A percentile compares a stretch with the other conserved stretches of the same genome.
phyloP scores from a whole-genome alignment of 2,329 filamentous ascomycete species.

The Neonectria faginata region DNA sequence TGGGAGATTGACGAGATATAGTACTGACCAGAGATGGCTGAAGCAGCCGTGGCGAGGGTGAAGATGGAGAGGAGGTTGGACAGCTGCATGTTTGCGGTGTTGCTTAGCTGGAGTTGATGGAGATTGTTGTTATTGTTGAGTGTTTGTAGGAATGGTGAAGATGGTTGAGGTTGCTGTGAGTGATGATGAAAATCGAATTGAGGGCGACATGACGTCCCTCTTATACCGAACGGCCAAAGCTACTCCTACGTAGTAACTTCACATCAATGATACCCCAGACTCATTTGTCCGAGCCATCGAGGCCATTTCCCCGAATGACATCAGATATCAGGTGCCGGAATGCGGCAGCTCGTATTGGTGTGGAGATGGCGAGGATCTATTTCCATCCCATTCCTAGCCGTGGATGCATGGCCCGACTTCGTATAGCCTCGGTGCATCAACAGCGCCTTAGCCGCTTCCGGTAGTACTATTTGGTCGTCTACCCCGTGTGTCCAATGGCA shows the following conservation, averaged over 20 bases:
- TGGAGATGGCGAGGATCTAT: neutral
- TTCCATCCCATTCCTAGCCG: neutral
- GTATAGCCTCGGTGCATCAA: neutral
- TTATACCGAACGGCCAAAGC: neutral
- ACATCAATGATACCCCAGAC: neutral
- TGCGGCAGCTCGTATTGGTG: neutral
- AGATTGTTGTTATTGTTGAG: neutral
- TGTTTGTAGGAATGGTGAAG: neutral
- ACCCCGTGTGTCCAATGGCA: neutral
- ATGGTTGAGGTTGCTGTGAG: neutral
- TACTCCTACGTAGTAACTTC: neutral
- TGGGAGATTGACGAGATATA: neutral
- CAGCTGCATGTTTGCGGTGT: conserved; percentile 57
- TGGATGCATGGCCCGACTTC: neutral
- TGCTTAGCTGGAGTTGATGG: conserved; percentile 23
- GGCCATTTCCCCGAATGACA: neutral
- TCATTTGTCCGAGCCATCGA: too few species aligned
- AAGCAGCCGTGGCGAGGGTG: conserved; percentile 51
- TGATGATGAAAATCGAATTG: neutral
- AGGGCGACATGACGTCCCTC: neutral
- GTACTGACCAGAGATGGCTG: conserved; percentile 51
- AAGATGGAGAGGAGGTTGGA: conserved; percentile 55
- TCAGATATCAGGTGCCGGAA: neutral
- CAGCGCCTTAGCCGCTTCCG: neutral
- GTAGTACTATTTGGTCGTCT: neutral